A percentile compares a stretch with the other conserved stretches of the same genome.
Evolutionary conservation across 148 eudicot genomes (phyloP).

Genomic region (Bassia scoparia): DNA sequence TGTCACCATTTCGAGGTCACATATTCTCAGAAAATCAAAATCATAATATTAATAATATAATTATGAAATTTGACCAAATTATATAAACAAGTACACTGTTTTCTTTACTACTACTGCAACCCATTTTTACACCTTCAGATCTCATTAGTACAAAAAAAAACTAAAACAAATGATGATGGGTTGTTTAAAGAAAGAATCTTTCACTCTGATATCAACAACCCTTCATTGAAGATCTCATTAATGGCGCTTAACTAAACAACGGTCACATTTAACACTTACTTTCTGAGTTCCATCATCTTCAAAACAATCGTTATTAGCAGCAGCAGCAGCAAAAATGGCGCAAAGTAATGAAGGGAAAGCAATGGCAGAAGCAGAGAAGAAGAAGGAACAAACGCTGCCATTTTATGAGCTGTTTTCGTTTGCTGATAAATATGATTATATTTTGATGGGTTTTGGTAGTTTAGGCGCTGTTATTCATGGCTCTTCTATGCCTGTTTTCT

Average conservation of each 20-base stretch:
- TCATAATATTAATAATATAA: too few relatives aligned
- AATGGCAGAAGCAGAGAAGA: conserved; percentile 75
- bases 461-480: conserved; percentile 89
- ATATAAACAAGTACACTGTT: too few relatives aligned
- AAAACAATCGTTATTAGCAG: neutral
- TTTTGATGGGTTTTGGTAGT: conserved; percentile 60
- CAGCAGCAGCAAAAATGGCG: conserved; percentile 29
- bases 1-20: conserved; percentile 15
- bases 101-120: neutral
- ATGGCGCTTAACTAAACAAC: conserved; percentile 12
- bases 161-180: neutral
- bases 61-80: conserved; percentile 12
- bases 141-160: neutral
- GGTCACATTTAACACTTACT: neutral
- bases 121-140: neutral
- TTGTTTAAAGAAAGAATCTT: neutral
- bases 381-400: conserved; percentile 79
- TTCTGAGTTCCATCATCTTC: neutral
- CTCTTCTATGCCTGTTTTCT: conserved; percentile 96
- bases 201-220: neutral
- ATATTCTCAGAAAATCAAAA: neutral
- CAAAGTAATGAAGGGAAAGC: conserved; percentile 45
- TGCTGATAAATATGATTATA: conserved; percentile 72
- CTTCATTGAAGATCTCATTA: conserved; percentile 22
- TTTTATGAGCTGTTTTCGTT: conserved; percentile 76